These are phyloP conservation scores for Rhodamnia argentea DNA, from an alignment of 345 rosid species.

Conservation along the genomic window DNA sequence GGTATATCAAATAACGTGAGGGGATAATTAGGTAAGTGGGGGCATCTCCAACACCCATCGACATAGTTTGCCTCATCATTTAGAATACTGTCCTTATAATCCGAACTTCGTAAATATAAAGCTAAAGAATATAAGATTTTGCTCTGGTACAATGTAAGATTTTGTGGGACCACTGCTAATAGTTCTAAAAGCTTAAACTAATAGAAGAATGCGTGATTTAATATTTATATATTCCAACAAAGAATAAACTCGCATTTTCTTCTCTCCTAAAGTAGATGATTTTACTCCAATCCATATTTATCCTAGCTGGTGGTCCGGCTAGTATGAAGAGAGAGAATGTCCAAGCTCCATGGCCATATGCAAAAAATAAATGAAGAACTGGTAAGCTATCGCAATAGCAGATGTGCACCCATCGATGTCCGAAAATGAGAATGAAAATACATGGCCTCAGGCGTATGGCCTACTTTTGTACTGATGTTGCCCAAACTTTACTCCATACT, in stretches of 20 bases:
- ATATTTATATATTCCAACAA: too few species aligned
- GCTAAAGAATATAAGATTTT: too few species aligned
- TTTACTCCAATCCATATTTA: background rate
- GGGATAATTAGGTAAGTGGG: background rate
- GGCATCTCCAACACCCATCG: background rate
- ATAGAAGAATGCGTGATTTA: too few species aligned
- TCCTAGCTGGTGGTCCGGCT: background rate
- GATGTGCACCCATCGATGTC: constrained; percentile 2
- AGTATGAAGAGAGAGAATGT: background rate
- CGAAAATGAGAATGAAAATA: background rate
- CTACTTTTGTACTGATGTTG: constrained; percentile 20
- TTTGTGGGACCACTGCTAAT: too few species aligned
- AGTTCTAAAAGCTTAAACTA: too few species aligned
- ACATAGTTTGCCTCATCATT: background rate
- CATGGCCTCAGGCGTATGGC: constrained; percentile 2
- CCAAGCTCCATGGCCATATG: background rate
- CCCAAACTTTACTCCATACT: constrained; percentile 38
- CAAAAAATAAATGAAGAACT: background rate
- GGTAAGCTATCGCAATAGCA: constrained; percentile 1
- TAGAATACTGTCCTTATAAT: background rate
- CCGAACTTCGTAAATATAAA: too few species aligned
- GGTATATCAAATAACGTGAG: background rate
- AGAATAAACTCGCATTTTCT: background rate
- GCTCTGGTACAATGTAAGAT: too few species aligned
- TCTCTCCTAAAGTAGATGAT: background rate